phyloP scores from a whole-genome alignment of 441 rosid species.

The Biscutella laevigata region DNA sequence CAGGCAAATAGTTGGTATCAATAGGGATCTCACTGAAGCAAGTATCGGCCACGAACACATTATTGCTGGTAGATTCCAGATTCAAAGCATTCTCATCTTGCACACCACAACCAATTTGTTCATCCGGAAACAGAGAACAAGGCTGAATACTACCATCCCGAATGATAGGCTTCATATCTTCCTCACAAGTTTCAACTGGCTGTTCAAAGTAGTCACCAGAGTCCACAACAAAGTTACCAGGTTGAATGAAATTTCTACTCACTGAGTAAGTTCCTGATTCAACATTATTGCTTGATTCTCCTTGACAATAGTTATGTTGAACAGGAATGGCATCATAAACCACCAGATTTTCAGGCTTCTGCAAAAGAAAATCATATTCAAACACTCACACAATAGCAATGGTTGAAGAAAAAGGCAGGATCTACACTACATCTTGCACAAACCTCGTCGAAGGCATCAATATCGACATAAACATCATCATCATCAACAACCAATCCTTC shows the following conservation, averaged over 20 bases:
- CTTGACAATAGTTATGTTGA: slow-evolving; percentile 37
- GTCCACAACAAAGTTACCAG: slow-evolving; percentile 33
- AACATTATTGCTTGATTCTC: slow-evolving; percentile 50
- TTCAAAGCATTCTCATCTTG: slow-evolving; percentile 35
- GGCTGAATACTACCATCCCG: slow-evolving; percentile 27
- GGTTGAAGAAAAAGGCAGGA: not conserved
- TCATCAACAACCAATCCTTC: slow-evolving; percentile 21
- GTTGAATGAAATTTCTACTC: slow-evolving; percentile 13
- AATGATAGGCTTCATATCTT: slow-evolving; percentile 35
- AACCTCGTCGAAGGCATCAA: slow-evolving; percentile 65
- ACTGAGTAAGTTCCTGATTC: slow-evolving; percentile 29
- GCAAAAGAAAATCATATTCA: slow-evolving; percentile 11
- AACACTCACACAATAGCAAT: not conserved
- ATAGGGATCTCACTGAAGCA: slow-evolving; percentile 29
- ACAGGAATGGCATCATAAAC: slow-evolving; percentile 33
- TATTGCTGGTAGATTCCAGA: slow-evolving; percentile 33
- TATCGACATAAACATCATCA: slow-evolving; percentile 51
- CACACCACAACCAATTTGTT: slow-evolving; percentile 31
- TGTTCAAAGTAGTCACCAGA: slow-evolving; percentile 44
- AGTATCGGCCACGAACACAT: slow-evolving; percentile 32
- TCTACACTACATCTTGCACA: slow-evolving; percentile 13
- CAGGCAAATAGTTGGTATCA: slow-evolving; percentile 33
- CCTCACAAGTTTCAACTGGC: slow-evolving; percentile 31
- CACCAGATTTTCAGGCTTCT: slow-evolving; percentile 38
- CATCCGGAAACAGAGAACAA: slow-evolving; percentile 29